phyloP scores from a whole-genome alignment of 2,329 filamentous ascomycete species.

The Ophiosphaerella herpotricha region DNA sequence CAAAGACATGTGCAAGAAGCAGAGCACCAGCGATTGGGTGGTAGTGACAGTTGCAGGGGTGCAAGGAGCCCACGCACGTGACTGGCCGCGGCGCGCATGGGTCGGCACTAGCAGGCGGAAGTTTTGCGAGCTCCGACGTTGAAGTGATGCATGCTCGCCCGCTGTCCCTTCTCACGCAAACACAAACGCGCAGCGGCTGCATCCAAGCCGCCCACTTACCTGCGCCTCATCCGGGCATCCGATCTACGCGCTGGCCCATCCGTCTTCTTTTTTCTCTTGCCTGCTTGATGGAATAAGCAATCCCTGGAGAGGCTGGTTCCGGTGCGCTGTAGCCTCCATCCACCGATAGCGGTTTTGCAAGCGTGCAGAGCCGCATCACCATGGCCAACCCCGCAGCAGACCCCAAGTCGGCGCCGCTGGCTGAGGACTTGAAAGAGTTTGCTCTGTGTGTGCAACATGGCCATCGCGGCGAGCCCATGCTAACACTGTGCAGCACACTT shows the following conservation, averaged over 20 bases:
- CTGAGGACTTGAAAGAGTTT: slow-evolving; percentile 40
- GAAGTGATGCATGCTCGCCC: slow-evolving; percentile 4
- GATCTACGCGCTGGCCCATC: background rate
- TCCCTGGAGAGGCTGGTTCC: slow-evolving; percentile 10
- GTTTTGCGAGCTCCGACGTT: slow-evolving; percentile 18
- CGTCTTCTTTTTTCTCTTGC: background rate
- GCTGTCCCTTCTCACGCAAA: slow-evolving; percentile 12
- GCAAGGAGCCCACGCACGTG: too few relatives aligned
- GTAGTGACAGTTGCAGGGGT: too few relatives aligned
- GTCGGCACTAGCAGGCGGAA: slow-evolving; percentile 3
- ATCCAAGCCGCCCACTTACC: slow-evolving; percentile 6
- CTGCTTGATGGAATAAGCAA: slow-evolving; percentile 30
- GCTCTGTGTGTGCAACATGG: slow-evolving; percentile 30
- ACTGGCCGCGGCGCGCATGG: too few relatives aligned
- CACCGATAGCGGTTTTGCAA: slow-evolving; percentile 13
- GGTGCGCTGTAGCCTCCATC: slow-evolving; percentile 29
- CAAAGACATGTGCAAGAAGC: background rate
- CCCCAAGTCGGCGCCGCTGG: slow-evolving; percentile 38
- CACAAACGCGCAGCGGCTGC: slow-evolving; percentile 11
- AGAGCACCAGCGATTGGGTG: too few relatives aligned
- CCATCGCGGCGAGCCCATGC: background rate
- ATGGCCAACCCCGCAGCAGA: slow-evolving; percentile 37
- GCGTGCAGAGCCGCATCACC: slow-evolving; percentile 18
- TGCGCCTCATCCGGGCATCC: slow-evolving; percentile 3
- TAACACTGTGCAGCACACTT: slow-evolving; percentile 64